Percentiles rank a stretch among this genome's conserved stretches.
phyloP scores from a whole-genome alignment of 1,139 yeast genomes.

The Kazachstania sp. region DNA sequence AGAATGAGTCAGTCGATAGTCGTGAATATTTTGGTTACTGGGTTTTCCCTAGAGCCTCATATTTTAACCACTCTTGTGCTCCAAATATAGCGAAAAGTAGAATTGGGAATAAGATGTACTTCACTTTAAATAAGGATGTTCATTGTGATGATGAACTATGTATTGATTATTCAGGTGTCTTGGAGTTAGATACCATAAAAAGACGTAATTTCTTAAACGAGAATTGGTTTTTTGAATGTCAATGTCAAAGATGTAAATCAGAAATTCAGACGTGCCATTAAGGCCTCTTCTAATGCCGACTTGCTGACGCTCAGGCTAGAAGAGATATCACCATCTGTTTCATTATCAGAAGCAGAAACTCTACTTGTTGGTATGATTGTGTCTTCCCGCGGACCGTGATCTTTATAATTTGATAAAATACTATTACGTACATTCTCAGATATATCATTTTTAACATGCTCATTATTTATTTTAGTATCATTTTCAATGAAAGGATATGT shows the following conservation, averaged over 20 bases:
- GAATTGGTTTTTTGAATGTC: slow-evolving; percentile 57
- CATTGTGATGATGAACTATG: slow-evolving; percentile 44
- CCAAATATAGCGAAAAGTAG: slow-evolving; percentile 39
- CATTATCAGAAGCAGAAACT: slow-evolving; percentile 1
- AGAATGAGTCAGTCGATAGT: slow-evolving; percentile 35
- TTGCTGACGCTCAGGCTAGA: slow-evolving; percentile 35
- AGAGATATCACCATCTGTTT: slow-evolving; percentile 18
- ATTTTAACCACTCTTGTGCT: slow-evolving; percentile 58
- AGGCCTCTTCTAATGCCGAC: slow-evolving; percentile 41
- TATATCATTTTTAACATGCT: background rate
- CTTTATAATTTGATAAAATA: background rate
- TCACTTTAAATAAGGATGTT: slow-evolving; percentile 33
- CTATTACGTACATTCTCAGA: background rate
- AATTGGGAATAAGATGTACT: slow-evolving; percentile 33
- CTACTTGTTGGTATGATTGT: background rate
- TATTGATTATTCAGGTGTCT: slow-evolving; percentile 53
- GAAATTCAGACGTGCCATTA: slow-evolving; percentile 30
- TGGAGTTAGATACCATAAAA: slow-evolving; percentile 36
- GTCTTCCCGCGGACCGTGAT: background rate
- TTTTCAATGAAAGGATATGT: background rate
- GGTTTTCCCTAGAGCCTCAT: slow-evolving; percentile 61
- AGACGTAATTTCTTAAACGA: slow-evolving; percentile 41
- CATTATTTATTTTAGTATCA: slow-evolving; percentile 5
- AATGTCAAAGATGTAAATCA: slow-evolving; percentile 31
- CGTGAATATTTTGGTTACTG: slow-evolving; percentile 60